phyloP scores from a whole-genome alignment of 2,329 filamentous ascomycete genomes.

The Sordariomycetes sp. region DNA sequence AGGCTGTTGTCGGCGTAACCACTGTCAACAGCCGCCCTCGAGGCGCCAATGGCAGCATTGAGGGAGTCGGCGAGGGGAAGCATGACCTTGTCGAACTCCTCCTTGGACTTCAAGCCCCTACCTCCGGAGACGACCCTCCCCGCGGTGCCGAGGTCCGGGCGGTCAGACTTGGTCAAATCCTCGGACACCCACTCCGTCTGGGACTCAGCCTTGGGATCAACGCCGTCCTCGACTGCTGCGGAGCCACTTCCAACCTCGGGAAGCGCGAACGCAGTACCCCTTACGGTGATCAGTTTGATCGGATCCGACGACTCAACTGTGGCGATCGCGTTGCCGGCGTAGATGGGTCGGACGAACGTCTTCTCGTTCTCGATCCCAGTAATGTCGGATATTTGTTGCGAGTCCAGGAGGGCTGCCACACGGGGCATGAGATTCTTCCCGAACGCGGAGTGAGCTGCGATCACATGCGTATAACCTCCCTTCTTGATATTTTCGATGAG shows the following conservation, averaged over 20 bases:
- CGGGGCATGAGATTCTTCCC: conserved; percentile 91
- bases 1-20: conserved; percentile 97
- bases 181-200: conserved; percentile 86
- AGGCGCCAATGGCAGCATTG: conserved; percentile 91
- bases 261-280: conserved; percentile 80
- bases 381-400: conserved; percentile 88
- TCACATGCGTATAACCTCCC: conserved; percentile 81
- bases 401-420: conserved; percentile 80
- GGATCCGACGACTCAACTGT: conserved; percentile 83
- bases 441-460: conserved; percentile 87
- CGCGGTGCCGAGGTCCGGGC: conserved; percentile 86
- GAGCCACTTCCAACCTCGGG: conserved; percentile 59
- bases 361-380: conserved; percentile 77
- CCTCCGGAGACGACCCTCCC: conserved; percentile 84
- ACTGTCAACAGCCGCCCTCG: conserved; percentile 87
- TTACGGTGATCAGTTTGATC: conserved; percentile 82
- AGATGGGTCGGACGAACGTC: conserved; percentile 92
- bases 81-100: conserved; percentile 91
- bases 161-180: conserved; percentile 82
- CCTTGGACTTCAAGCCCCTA: conserved; percentile 91
- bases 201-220: conserved; percentile 65
- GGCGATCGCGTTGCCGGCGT: conserved; percentile 92
- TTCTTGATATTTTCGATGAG: conserved; percentile 95
- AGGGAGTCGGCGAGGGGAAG: conserved; percentile 82
- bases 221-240: conserved; percentile 65